Evolutionary conservation across 179 eudicot species (phyloP), one percentile per base, ranked within the genome.

Genomic region (Patellifolia procumbens): DNA sequence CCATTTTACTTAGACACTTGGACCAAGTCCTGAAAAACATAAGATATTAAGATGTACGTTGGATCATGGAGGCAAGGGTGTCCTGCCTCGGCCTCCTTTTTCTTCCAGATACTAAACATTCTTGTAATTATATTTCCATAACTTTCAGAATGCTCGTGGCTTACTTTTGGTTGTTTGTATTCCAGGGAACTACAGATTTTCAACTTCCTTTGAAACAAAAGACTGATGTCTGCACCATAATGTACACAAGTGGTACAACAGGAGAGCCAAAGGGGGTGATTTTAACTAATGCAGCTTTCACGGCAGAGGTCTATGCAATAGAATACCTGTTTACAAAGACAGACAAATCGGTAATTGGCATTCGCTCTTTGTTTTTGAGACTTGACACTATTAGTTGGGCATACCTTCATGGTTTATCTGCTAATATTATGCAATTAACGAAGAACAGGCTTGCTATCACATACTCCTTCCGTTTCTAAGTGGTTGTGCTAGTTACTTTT

Each of bases 251-350:
- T 78, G 96, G 98, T 68, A 94, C 98, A 8, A 94, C 96, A 0
- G 97, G 98, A 66, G 99, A 93, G 69, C 98, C 98, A 32, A 96
- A 96, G 71, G 98, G 99, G 31, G 99, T 96, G 79, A 87, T 96
- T 80, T 82, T 96, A 66, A 75, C 79, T 29, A 95, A 93, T 69
- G 84, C 79, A 68, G 91, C 94, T 70, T 85, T 93, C 75, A 74
- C 87, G 78, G 85, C 90, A 22, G 88, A 86, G 84, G 97, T 96
- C 53, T 80, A 81, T 66, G 84, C 97, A 16, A 79, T 85, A 65
- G 90, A 90, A 76, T 89, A 88, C 74, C 71, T 93, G 32, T 87
- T 93, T 63, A 11, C 19, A n/a, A 83, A 76, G 78, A 96, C 98
- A 7, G 92, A 91, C 82, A 90, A 82, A 87, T 85, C 17, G 86